Percentiles rank a stretch among this genome's conserved stretches.
These are phyloP conservation scores for Nyssa sinensis DNA, from an alignment of 148 eudicot species.

Conservation along the genomic window DNA sequence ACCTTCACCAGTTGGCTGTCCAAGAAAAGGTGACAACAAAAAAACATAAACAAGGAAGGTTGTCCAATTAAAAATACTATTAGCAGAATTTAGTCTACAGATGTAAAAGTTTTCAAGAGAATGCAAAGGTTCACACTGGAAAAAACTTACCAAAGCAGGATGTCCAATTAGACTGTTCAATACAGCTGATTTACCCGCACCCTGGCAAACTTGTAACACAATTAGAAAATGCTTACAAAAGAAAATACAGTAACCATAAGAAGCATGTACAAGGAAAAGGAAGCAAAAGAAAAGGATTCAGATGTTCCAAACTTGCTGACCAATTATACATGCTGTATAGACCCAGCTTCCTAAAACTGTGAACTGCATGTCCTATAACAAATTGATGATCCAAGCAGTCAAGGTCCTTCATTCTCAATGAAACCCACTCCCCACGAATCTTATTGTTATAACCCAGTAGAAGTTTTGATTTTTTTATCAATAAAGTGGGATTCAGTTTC, in stretches of 20 bases:
- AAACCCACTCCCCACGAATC: too few species aligned
- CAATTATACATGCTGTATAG: neutral
- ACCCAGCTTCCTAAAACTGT: neutral
- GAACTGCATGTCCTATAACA: neutral
- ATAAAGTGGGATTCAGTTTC: too few species aligned
- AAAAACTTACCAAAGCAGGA: conserved; percentile 83
- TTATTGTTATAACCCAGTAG: too few species aligned
- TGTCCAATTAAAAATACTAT: neutral
- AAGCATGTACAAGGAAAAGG: neutral
- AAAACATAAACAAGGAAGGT: neutral
- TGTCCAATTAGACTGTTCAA: conserved; percentile 96
- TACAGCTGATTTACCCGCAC: conserved; percentile 97
- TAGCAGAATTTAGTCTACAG: neutral
- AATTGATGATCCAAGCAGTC: neutral
- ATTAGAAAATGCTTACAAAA: neutral
- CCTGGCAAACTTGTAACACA: conserved; percentile 43
- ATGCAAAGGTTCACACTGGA: neutral
- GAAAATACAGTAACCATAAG: neutral
- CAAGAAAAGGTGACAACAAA: conserved; percentile 1
- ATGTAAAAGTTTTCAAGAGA: neutral
- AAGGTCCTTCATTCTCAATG: too few species aligned
- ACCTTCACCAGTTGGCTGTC: conserved; percentile 97
- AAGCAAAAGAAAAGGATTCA: neutral
- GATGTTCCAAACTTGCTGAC: neutral
- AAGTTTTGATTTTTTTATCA: too few species aligned